These are phyloP conservation scores for Fistulifera solaris DNA, from an alignment of 108 stramenopile species.

Conservation along the genomic window DNA sequence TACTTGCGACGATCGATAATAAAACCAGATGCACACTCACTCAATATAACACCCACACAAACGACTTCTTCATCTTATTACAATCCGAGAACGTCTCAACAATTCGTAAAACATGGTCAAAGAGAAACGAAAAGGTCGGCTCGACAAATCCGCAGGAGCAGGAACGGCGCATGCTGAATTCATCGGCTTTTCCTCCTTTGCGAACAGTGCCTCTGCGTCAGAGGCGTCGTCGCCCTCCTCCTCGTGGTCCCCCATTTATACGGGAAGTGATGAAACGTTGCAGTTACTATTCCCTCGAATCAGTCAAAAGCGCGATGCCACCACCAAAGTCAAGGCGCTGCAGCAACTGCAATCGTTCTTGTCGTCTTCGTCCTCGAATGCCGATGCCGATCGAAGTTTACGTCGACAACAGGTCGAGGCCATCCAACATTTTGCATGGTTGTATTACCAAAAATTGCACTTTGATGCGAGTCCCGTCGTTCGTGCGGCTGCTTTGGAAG, in stretches of 20 bases:
- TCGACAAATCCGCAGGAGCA: constrained; percentile 41
- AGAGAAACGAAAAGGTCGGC: constrained; percentile 39
- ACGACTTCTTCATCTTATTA: too few relatives aligned
- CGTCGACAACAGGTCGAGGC: constrained; percentile 32
- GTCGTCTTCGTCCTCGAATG: neutral
- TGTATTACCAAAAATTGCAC: constrained; percentile 31
- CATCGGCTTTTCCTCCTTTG: constrained; percentile 57
- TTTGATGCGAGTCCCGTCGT: constrained; percentile 33
- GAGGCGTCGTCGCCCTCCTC: neutral
- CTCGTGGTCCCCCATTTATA: constrained; percentile 60
- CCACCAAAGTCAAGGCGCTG: constrained; percentile 58
- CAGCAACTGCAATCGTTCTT: constrained; percentile 33
- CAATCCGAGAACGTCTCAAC: too few relatives aligned
- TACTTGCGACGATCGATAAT: too few relatives aligned
- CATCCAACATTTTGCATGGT: constrained; percentile 29
- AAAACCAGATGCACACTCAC: too few relatives aligned
- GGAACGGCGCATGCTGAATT: constrained; percentile 20
- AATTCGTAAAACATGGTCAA: constrained; percentile 16
- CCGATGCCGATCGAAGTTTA: neutral
- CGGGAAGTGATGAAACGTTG: constrained; percentile 38
- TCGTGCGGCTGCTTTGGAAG: constrained; percentile 24
- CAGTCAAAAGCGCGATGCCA: constrained; percentile 65
- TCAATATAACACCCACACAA: too few relatives aligned
- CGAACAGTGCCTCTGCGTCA: constrained; percentile 4
- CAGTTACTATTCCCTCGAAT: constrained; percentile 50